Base-by-base conservation (phyloP, 2,329 filamentous ascomycete species). In the Cadophora luteo-olivacea region DNA sequence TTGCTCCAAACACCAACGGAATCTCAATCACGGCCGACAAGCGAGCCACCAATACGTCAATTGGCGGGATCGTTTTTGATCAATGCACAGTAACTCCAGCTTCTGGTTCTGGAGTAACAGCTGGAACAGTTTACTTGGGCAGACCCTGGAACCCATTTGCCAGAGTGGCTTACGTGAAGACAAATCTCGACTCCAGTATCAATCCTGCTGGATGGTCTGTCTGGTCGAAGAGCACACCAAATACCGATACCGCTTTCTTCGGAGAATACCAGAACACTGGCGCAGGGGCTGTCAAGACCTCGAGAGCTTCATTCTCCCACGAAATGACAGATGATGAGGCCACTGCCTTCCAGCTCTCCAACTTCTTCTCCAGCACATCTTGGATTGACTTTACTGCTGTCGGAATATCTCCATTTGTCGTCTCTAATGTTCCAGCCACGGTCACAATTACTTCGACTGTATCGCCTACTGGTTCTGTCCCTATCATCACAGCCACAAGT, bases 251-350 rank as follows among this genome's bases (percentile, higher is more conserved):
- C 61, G 82, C 86, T 19, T 78, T 78, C 29, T 87, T 83, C 69
- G 81, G 77, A 7, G 86, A 87, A 77, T 87, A 82, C 74, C 78
- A 75, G 49, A 87, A 87, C 73, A 81, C 79, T 16, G 85, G 86
- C 3, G 76, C 77, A 61, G 85, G 85, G 1, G 77, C 84, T 4
- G 71, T 75, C 61, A 84, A 84, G 0, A 82, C 79, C 3, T 71
- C 70, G 4, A 77, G 80, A 41, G 80, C 77, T 7, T 69, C 71
- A 14, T 82, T 82, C 63, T 79, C 79, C 1, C 74, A 78, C 25
- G 77, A 81, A 71, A 74, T 82, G 49, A 75, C 78, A 16, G 78
- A 79, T 67, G 62, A 67, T 11, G 73, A 78, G 49, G 80, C 79
- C 22, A 76, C 76, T 32, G 77, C 81, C 64, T 82, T 81, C 64